Evolutionary conservation across 1,284 basidiomycete genomes (phyloP), one percentile per base, ranked within the genome.

Genomic region (Microbotryum intermedium): DNA sequence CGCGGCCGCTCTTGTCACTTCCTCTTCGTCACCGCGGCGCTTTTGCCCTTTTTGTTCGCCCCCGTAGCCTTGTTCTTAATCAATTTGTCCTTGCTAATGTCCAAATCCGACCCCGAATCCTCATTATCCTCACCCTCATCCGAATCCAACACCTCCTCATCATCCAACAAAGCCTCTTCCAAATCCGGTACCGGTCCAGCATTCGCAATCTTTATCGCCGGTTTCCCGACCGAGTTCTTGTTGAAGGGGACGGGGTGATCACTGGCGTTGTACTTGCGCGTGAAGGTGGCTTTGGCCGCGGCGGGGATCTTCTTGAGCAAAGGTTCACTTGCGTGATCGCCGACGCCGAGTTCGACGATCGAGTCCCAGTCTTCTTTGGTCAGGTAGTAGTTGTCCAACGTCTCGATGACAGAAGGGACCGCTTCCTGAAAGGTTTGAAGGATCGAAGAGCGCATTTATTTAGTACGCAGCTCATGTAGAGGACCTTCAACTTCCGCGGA

Each of bases 341-440:
- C 93, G 11, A 98, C 81, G 0, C 93, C 94, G 11, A 98, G 81
- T 74, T 98, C 94, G 57, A 97, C 82, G 55, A 97, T 81, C 11
- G 88, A 85, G 69, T 98, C 95, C 88, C 93, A 94, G 72, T 98
- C 94, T 44, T 97, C 94, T 66, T 88, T 87, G 7, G 85, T 85
- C 43, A 98, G 76, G 75, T 84, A 97, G 75, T 98, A 98, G 51
- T 88, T 86, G 74, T 98, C 94, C 91, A 98, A 94, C 18, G 79
- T 77, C 26, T 82, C 79, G 60, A 98, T 97, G 26, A 93, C 84
- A 2, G 85, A 84, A 1, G 86, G 84, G 4, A 95, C 82, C 1
- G 83, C 87, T 59, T 82, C 83, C 87, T 91, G 71, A 1, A 39
- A 16, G 34, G 29, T 44, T 47, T 30, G 10, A 2, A n/a, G 23